phyloP scores from a whole-genome alignment of 176 grass and related monocot genomes.

The Microstegium vimineum region DNA sequence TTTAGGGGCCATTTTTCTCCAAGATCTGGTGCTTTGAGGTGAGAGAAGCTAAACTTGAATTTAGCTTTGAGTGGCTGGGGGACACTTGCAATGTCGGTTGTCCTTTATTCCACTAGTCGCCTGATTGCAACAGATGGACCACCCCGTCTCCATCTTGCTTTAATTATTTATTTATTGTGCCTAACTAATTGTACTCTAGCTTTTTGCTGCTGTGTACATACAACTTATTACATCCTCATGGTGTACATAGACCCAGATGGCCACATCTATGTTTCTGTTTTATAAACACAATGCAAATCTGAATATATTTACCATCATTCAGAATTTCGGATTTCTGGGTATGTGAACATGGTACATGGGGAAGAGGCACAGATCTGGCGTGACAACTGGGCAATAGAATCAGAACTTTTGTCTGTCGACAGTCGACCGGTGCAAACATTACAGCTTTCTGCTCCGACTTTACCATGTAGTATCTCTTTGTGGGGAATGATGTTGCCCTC shows the following conservation, averaged over 20 bases:
- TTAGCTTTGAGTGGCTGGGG: slow-evolving; percentile 14
- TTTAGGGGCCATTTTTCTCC: slow-evolving; percentile 38
- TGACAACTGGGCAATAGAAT: not conserved
- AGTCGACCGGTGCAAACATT: not conserved
- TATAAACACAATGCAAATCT: not conserved
- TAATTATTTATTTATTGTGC: not conserved
- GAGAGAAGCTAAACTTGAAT: not conserved
- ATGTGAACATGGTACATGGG: not conserved
- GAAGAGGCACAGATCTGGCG: not conserved
- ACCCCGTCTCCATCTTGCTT: not conserved
- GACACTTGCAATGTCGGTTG: slow-evolving; percentile 14
- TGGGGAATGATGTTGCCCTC: not conserved
- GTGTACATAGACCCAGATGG: not conserved
- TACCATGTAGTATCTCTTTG: not conserved
- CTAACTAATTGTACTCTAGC: slow-evolving; percentile 4
- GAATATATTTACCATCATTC: not conserved
- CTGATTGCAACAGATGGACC: slow-evolving; percentile 15
- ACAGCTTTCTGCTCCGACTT: too few species aligned
- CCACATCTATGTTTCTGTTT: not conserved
- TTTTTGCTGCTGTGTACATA: not conserved
- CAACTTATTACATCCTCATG: not conserved
- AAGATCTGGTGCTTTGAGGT: slow-evolving; percentile 27
- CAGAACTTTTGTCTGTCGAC: not conserved
- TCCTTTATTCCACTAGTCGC: slow-evolving; percentile 18
- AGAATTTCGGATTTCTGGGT: not conserved